Conservation (phyloP, 75 land plant species). For the Cupressus sempervirens region DNA sequence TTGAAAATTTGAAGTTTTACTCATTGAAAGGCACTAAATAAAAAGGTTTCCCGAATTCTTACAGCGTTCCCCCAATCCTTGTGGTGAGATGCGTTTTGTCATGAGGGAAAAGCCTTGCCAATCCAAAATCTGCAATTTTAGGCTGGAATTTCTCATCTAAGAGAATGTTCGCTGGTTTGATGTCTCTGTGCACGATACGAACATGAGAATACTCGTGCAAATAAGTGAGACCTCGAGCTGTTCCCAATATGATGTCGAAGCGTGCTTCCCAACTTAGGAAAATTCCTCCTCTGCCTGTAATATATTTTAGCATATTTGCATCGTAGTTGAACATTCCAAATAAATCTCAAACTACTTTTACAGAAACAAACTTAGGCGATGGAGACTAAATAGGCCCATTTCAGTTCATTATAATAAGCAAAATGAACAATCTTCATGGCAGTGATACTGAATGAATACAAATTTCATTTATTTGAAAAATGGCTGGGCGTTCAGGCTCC, state of each 20-base stretch:
- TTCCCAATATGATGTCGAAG: constrained; percentile 20
- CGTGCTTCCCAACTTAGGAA: constrained; percentile 27
- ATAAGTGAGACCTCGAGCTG: constrained; percentile 27
- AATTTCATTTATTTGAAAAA: background rate
- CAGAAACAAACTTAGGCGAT: too few species aligned
- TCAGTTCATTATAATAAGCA: too few species aligned
- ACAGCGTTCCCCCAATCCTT: constrained; percentile 38
- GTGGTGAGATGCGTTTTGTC: constrained; percentile 38
- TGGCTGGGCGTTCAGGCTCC: background rate
- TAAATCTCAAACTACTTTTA: too few species aligned
- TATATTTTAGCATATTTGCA: background rate
- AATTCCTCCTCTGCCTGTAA: constrained; percentile 21
- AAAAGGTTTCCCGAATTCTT: background rate
- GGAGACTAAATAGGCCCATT: too few species aligned
- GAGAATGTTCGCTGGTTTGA: constrained; percentile 31
- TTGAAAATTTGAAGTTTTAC: too few species aligned
- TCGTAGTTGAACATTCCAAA: too few species aligned
- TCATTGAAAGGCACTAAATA: background rate
- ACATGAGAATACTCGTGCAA: constrained; percentile 18
- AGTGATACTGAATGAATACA: background rate
- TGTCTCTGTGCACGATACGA: constrained; percentile 22
- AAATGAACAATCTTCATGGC: background rate
- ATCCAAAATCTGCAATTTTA: constrained; percentile 25
- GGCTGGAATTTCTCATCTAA: constrained; percentile 27
- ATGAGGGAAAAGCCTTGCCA: constrained; percentile 15